phyloP scores from a whole-genome alignment of 2,329 filamentous ascomycete species.

The Cyphellophora attinorum region DNA sequence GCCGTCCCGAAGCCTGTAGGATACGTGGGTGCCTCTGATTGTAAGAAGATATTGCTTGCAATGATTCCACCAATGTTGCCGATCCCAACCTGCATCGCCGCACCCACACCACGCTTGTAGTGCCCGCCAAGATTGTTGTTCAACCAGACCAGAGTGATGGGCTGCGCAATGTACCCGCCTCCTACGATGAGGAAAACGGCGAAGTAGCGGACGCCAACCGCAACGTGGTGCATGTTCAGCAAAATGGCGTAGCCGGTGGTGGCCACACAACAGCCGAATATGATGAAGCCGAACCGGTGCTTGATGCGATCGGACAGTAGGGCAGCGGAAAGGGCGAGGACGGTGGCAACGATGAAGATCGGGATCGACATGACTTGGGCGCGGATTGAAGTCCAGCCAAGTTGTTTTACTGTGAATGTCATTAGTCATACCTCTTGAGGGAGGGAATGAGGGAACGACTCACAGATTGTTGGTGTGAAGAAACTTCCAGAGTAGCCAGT shows the following conservation, averaged over 20 bases:
- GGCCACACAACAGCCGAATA: constrained; percentile 24
- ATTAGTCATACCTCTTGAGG: too few relatives aligned
- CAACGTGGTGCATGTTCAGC: constrained; percentile 20
- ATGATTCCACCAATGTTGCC: constrained; percentile 26
- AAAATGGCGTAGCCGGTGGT: constrained; percentile 27
- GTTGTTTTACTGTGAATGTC: too few relatives aligned
- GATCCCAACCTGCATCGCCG: constrained; percentile 22
- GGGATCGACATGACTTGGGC: constrained; percentile 28
- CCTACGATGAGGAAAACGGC: constrained; percentile 18
- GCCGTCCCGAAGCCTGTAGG: constrained; percentile 27
- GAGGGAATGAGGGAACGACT: too few relatives aligned
- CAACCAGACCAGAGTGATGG: constrained; percentile 20
- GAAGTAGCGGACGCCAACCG: constrained; percentile 21
- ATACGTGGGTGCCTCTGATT: constrained; percentile 24
- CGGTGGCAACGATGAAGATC: constrained; percentile 23
- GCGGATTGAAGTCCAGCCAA: constrained; percentile 23
- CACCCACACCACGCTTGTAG: constrained; percentile 21
- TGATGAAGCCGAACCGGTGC: constrained; percentile 27
- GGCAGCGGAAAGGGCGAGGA: constrained; percentile 21
- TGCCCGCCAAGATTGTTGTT: constrained; percentile 23
- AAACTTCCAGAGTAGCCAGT: constrained; percentile 24
- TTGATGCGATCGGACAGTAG: constrained; percentile 22
- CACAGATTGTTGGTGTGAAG: constrained; percentile 27
- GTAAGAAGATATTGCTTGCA: constrained; percentile 29
- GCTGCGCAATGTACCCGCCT: constrained; percentile 25